Evolutionary conservation across 2,329 filamentous ascomycete genomes (phyloP).

Genomic region (Metarhizium humberi): DNA sequence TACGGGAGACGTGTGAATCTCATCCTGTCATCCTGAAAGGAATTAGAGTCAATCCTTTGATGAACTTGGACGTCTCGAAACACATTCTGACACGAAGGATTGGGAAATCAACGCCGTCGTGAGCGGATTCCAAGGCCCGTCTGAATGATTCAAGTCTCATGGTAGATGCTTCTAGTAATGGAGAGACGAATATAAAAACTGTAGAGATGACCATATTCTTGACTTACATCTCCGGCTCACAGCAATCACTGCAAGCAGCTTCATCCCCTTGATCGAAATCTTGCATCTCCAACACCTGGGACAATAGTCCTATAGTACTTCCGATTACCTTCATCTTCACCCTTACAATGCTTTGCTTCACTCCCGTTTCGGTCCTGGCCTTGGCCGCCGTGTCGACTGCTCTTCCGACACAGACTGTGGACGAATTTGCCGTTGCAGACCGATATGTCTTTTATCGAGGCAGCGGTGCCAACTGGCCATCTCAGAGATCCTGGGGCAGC

Average conservation of each 20-base stretch:
- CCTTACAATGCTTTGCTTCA: neutral
- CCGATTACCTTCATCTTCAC: neutral
- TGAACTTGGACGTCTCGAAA: too few relatives aligned
- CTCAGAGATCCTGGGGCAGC: constrained; percentile 9
- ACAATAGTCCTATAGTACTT: neutral
- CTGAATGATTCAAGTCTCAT: neutral
- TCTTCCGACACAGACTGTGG: neutral
- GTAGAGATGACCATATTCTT: neutral
- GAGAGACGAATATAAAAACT: neutral
- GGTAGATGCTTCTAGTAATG: neutral
- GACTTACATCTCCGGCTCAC: too few relatives aligned
- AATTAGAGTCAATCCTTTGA: too few relatives aligned
- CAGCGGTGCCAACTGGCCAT: neutral
- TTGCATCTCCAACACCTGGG: neutral
- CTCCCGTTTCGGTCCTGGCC: neutral
- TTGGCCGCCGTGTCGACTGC: neutral
- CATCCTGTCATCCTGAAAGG: too few relatives aligned
- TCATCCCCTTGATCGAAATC: neutral
- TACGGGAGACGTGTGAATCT: too few relatives aligned
- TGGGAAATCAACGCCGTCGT: neutral
- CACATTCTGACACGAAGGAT: too few relatives aligned
- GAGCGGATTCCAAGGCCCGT: neutral
- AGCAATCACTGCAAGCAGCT: neutral
- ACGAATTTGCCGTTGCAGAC: neutral
- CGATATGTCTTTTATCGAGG: constrained; percentile 12